Evolutionary conservation across 1,139 yeast genomes (phyloP).

Genomic region (Pneumocystis canis): DNA sequence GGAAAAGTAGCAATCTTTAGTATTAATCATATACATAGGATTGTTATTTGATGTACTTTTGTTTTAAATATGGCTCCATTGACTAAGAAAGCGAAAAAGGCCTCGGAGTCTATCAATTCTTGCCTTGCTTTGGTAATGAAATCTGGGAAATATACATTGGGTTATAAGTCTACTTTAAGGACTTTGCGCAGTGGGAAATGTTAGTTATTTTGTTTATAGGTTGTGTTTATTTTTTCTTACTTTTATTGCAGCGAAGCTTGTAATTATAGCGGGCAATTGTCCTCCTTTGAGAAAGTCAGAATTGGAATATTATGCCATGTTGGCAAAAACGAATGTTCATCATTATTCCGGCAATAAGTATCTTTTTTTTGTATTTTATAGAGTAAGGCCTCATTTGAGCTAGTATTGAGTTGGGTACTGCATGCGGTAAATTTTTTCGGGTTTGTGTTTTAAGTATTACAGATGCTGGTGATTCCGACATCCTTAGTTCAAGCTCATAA

Average conservation of each 20-base stretch:
- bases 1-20: not conserved
- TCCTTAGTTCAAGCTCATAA: conserved; percentile 37
- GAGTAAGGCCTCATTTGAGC: not conserved
- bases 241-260: conserved; percentile 55
- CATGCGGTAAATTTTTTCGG: conserved; percentile 99
- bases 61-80: conserved; percentile 17
- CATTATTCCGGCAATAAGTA: conserved; percentile 92
- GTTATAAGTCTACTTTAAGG: conserved; percentile 98
- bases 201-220: conserved; percentile 8
- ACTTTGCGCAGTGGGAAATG: conserved; percentile 81
- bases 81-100: conserved; percentile 47
- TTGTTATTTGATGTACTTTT: not conserved
- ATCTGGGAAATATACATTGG: conserved; percentile 99
- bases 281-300: conserved; percentile 99
- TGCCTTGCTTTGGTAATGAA: conserved; percentile 95
- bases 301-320: conserved; percentile 99
- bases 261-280: conserved; percentile 97
- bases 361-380: conserved; percentile 12
- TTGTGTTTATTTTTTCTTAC: not conserved
- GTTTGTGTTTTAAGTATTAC: conserved; percentile 92
- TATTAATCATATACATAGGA: not conserved
- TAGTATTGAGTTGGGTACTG: conserved; percentile 98
- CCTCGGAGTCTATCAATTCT: conserved; percentile 92
- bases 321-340: conserved; percentile 89
- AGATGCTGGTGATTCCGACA: conserved; percentile 99